These are phyloP conservation scores for Trichoderma koningii DNA, from an alignment of 2,329 filamentous ascomycete species.

Conservation along the genomic window DNA sequence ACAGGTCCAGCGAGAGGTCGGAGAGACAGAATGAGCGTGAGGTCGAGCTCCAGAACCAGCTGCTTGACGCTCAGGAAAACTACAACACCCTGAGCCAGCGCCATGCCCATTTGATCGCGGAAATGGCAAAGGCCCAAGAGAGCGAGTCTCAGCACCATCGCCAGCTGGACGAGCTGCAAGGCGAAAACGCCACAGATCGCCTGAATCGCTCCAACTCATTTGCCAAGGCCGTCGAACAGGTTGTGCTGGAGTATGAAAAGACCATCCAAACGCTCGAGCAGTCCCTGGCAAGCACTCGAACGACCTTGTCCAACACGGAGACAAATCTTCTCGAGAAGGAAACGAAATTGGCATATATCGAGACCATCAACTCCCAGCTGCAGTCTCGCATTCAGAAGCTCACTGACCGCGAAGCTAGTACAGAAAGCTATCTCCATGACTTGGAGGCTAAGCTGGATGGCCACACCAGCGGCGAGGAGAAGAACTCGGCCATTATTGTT, in stretches of 20 bases:
- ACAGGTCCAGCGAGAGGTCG: slow-evolving; percentile 65
- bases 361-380: slow-evolving; percentile 88
- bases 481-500: slow-evolving; percentile 79
- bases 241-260: slow-evolving; percentile 97
- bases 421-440: slow-evolving; percentile 89
- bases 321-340: slow-evolving; percentile 88
- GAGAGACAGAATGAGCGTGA: slow-evolving; percentile 85
- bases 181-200: slow-evolving; percentile 80
- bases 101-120: slow-evolving; percentile 92
- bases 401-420: slow-evolving; percentile 86
- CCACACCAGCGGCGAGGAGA: slow-evolving; percentile 88
- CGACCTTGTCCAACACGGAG: slow-evolving; percentile 80
- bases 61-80: slow-evolving; percentile 91
- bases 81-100: slow-evolving; percentile 89
- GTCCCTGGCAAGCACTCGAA: slow-evolving; percentile 83
- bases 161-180: slow-evolving; percentile 58
- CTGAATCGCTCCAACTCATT: slow-evolving; percentile 95
- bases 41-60: slow-evolving; percentile 86
- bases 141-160: slow-evolving; percentile 63
- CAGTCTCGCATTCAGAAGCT: slow-evolving; percentile 90
- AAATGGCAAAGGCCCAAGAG: slow-evolving; percentile 84
- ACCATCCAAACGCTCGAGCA: slow-evolving; percentile 93
- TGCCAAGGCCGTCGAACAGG: slow-evolving; percentile 91
- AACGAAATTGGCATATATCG: slow-evolving; percentile 87
- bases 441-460: slow-evolving; percentile 88